phyloP scores from a whole-genome alignment of 23 red algal genomes.

The Gracilaria caudata region DNA sequence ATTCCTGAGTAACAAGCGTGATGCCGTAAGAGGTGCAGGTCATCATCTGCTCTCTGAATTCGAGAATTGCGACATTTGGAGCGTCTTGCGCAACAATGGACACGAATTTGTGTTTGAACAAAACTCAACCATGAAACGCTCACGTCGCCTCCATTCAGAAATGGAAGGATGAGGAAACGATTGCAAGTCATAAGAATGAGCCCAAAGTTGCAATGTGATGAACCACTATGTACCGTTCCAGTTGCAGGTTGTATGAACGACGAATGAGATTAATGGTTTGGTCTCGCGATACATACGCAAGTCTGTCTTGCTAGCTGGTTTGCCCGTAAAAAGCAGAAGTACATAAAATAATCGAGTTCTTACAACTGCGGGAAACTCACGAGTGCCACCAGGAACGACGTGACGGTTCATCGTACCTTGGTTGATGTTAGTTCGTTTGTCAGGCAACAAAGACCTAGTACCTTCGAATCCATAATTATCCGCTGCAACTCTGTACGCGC shows the following conservation, averaged over 20 bases:
- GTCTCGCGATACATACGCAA: not conserved
- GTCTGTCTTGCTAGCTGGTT: not conserved
- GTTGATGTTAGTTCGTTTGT: too few species aligned
- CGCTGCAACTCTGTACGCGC: too few species aligned
- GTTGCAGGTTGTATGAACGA: constrained; percentile 4
- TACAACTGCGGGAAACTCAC: not conserved
- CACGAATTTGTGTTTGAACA: not conserved
- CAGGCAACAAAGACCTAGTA: too few species aligned
- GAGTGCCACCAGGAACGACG: not conserved
- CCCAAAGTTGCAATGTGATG: not conserved
- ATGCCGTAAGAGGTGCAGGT: not conserved
- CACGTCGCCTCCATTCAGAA: not conserved
- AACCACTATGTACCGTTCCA: not conserved
- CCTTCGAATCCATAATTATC: too few species aligned
- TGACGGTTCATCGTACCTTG: not conserved
- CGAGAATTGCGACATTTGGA: not conserved
- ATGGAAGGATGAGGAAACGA: too few species aligned
- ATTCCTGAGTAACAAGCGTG: not conserved
- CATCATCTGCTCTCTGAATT: not conserved
- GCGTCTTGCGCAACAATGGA: not conserved
- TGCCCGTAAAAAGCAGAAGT: too few species aligned
- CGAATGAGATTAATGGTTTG: not conserved
- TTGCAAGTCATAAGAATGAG: not conserved
- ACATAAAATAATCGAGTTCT: too few species aligned
- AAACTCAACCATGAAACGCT: not conserved